Evolutionary conservation across 1,139 yeast species (phyloP), one percentile per base, ranked within the genome.

Genomic region (Hanseniaspora sp.): DNA sequence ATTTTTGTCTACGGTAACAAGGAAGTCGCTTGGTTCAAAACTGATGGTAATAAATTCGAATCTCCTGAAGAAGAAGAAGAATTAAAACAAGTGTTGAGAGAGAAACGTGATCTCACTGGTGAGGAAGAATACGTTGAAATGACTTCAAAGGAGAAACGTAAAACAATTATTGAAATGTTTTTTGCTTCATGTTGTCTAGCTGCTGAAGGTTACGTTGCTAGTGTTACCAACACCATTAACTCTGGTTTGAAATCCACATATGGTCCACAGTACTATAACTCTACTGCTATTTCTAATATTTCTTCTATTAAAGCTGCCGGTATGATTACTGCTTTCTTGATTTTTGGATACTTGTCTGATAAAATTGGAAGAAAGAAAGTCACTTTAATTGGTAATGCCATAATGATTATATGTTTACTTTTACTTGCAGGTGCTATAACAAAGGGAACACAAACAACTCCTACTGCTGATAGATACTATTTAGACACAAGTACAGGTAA

Each of bases 401-500:
- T 86, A 66, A 74, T 88, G 62, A 83, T 87, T 60, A 48, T 86
- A n/a, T 85, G 86, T 66, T 77, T 95, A 5, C 76, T 88, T 56
- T 72, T 90, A 58, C 79, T 86, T 65, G 79, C 95, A 4, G 96
- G 86, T 55, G 79, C 86, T 29, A 88, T 95, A 95, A 96, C 96
- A 63, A 80, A 78, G 28, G 62, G 62, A 23, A 63, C 66, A 23
- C 72, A 77, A 52, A 80, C 80, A 46, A 71, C 80, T 30, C 69
- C 79, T 29, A 72, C 76, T 53, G 95, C 95, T 35, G 69, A 66
- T 12, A 71, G 86, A 70, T 79, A 87, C 60, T 82, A 87, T 7
- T 92, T 95, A 18, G 37, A 43, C 11, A 15, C 3, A n/a, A 11
- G 18, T 6, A 43, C 46, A 6, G 46, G 46, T 12, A 43, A 43